phyloP scores from a whole-genome alignment of 2,329 filamentous ascomycete species.

The Colletotrichum magnum region DNA sequence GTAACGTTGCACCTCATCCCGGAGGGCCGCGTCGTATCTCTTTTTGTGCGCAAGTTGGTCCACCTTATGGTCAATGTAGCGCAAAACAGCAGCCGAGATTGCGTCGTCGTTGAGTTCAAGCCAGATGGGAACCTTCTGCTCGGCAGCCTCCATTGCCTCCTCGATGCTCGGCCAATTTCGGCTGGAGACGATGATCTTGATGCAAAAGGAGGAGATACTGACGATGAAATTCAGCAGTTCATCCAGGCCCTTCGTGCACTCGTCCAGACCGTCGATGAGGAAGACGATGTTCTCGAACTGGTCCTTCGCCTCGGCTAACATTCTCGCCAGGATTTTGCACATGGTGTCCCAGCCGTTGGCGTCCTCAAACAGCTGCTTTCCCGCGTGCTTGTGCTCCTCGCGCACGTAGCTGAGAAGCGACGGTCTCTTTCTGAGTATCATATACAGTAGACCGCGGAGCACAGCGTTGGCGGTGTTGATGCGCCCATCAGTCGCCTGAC shows the following conservation, averaged over 20 bases:
- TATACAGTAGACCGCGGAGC: slow-evolving; percentile 58
- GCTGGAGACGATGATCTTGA: slow-evolving; percentile 61
- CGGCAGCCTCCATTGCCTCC: slow-evolving; percentile 44
- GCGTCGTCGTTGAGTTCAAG: slow-evolving; percentile 54
- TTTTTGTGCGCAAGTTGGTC: slow-evolving; percentile 41
- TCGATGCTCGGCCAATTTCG: slow-evolving; percentile 58
- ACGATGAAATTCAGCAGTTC: slow-evolving; percentile 54
- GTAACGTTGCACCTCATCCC: slow-evolving; percentile 31
- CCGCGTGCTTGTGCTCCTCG: slow-evolving; percentile 40
- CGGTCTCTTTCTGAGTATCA: slow-evolving; percentile 47
- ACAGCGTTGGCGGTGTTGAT: slow-evolving; percentile 57
- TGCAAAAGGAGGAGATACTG: slow-evolving; percentile 16
- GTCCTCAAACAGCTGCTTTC: slow-evolving; percentile 55
- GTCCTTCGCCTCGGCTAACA: slow-evolving; percentile 54
- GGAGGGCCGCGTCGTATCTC: slow-evolving; percentile 18
- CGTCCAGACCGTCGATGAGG: slow-evolving; percentile 48
- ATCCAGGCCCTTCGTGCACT: background rate
- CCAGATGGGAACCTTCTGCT: slow-evolving; percentile 45
- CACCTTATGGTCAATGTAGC: slow-evolving; percentile 53
- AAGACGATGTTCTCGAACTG: slow-evolving; percentile 46
- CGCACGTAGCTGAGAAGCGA: slow-evolving; percentile 24
- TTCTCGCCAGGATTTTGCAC: slow-evolving; percentile 52
- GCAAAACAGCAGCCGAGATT: slow-evolving; percentile 50
- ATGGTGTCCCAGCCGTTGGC: slow-evolving; percentile 49
- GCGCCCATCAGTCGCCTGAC: slow-evolving; percentile 53